Evolutionary conservation across 2,329 filamentous ascomycete species (phyloP).

Genomic region (Cryphonectria japonica): DNA sequence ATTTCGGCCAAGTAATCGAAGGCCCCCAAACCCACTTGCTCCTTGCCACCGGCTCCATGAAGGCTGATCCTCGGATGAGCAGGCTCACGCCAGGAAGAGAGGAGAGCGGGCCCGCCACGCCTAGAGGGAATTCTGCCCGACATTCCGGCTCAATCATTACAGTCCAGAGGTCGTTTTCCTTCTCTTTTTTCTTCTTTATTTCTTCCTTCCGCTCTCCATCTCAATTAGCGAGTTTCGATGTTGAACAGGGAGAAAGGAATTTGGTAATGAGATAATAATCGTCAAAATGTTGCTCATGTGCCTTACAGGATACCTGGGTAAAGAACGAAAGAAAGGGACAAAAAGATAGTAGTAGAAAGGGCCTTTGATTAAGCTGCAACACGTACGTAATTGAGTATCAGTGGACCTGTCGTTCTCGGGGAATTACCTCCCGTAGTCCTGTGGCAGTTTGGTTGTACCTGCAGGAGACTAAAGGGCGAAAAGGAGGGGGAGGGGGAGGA

Average conservation of each 20-base stretch:
- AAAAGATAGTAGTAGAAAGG: neutral
- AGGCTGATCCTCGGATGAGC: constrained; percentile 8
- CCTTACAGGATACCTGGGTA: too few relatives aligned
- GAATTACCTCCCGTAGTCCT: neutral
- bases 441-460: neutral
- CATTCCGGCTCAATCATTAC: neutral
- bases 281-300: too few relatives aligned
- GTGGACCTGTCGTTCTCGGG: neutral
- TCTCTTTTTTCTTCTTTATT: too few relatives aligned
- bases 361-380: neutral
- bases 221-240: neutral
- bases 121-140: neutral
- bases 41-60: neutral
- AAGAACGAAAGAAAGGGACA: too few relatives aligned
- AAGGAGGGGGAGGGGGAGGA: neutral
- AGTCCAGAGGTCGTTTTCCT: neutral
- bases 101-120: neutral
- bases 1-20: neutral
- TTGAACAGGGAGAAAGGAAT: neutral
- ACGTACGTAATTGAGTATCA: neutral
- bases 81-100: neutral
- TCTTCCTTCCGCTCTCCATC: too few relatives aligned
- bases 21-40: neutral
- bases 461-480: neutral
- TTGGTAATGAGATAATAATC: neutral